Evolutionary conservation across 352 stramenopile species (phyloP).

Genomic region (Pythium sukuiense): DNA sequence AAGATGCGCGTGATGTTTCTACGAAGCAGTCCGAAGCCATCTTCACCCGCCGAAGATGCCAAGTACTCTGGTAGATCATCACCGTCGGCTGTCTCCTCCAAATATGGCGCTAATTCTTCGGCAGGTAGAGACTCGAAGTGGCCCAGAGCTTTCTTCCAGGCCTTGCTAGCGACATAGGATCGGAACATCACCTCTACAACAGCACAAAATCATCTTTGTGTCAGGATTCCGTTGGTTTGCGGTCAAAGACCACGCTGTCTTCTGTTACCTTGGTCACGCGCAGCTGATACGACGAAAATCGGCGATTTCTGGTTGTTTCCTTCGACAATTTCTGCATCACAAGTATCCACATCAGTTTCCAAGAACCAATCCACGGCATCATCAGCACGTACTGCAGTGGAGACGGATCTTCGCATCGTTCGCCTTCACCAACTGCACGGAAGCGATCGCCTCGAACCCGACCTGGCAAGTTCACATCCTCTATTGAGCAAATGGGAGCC

Average conservation of each 20-base stretch:
- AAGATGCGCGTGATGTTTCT: conserved; percentile 70
- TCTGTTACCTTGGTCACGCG: conserved; percentile 47
- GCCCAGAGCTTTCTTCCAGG: conserved; percentile 78
- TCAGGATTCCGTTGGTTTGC: not conserved
- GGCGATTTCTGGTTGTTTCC: conserved; percentile 79
- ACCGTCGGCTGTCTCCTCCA: conserved; percentile 6
- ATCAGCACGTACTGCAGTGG: conserved; percentile 23
- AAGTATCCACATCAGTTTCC: not conserved
- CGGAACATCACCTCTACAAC: conserved; percentile 68
- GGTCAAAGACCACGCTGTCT: no score
- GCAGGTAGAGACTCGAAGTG: conserved; percentile 65
- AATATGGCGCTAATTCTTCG: conserved; percentile 40
- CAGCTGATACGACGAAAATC: conserved; percentile 74
- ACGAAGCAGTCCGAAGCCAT: conserved; percentile 80
- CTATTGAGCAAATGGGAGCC: no score
- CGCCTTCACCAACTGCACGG: conserved; percentile 19
- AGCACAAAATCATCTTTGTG: not conserved
- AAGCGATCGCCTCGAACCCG: conserved; percentile 20
- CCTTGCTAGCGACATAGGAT: conserved; percentile 75
- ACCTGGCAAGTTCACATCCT: conserved; percentile 3
- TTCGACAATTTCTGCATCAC: conserved; percentile 58
- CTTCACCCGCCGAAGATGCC: conserved; percentile 53
- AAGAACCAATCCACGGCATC: not conserved
- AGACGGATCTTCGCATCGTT: conserved; percentile 19
- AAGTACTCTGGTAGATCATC: conserved; percentile 38